phyloP scores from a whole-genome alignment of 2,329 filamentous ascomycete genomes.

The Monosporascus cannonballus region DNA sequence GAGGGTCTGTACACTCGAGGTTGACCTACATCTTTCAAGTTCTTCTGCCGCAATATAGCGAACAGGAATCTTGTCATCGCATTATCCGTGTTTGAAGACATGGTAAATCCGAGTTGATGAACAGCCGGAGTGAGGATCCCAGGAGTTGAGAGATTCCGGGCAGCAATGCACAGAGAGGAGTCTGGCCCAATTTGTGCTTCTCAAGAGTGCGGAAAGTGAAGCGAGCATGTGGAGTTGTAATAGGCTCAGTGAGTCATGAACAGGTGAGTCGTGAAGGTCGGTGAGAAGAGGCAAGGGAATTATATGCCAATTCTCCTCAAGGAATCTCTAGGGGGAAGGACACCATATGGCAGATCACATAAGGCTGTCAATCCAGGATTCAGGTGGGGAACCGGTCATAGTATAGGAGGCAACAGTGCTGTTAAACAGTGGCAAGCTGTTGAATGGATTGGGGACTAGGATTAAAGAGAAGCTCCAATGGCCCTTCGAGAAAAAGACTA shows the following conservation, averaged over 20 bases:
- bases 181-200: conserved; percentile 11
- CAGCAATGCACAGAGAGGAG: conserved; percentile 23
- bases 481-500: background rate
- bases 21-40: conserved; percentile 51
- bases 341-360: conserved; percentile 24
- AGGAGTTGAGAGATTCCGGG: conserved; percentile 16
- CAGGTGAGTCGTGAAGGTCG: conserved; percentile 29
- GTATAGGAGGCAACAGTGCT: conserved; percentile 15
- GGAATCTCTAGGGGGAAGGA: conserved; percentile 19
- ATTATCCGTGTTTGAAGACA: conserved; percentile 51
- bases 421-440: conserved; percentile 12
- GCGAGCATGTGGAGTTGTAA: conserved; percentile 24
- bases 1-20: too few relatives aligned
- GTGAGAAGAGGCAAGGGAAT: conserved; percentile 32
- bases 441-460: conserved; percentile 16
- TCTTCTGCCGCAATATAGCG: conserved; percentile 54
- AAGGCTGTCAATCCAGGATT: conserved; percentile 19
- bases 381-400: conserved; percentile 14
- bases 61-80: conserved; percentile 53
- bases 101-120: conserved; percentile 24
- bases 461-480: conserved; percentile 2
- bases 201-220: conserved; percentile 14
- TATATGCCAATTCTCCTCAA: conserved; percentile 30
- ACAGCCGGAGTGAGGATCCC: conserved; percentile 1
- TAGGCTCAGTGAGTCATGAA: conserved; percentile 33